Evolutionary conservation across 805 yeast species (phyloP), one percentile per base, ranked within the genome.

Genomic region (Saccharomycopsis sp.): DNA sequence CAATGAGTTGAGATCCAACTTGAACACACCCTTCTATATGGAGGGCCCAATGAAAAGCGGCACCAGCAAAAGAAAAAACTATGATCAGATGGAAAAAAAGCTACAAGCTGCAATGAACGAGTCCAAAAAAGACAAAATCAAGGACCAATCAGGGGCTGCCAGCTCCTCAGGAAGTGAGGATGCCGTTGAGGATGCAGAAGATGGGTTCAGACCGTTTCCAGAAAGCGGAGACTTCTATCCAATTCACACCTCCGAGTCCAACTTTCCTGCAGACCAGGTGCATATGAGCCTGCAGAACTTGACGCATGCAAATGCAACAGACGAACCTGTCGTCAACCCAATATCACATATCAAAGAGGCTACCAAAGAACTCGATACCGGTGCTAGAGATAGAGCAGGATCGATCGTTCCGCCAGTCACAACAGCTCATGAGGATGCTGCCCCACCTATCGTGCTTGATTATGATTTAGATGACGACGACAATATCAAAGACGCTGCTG

Each of bases 101-200:
- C 24, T 50, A 42, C 20, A 15, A 12, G 23, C 57, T 29, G 42
- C 55, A 8, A 41, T 17, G 20, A n/a, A n/a, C 23, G 19, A 17
- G 24, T 19, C 57, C 38, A 34, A 22, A 23, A 22, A 7, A n/a
- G 17, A n/a, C 14, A 38, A 20, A 15, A 20, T 3, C 17, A 42
- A 20, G 14, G 14, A 23, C 29, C 25, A 3, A 17, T 34, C 52
- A 2, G 17, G 23, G 22, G 25, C 29, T 14, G 51, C 19, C 5
- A 38, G 20, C 23, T 17, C 42, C 17, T 47, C 57, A 1, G 50
- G 54, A 29, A 52, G 55, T 22, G 57, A 61, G 51, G 65, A 62
- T 9, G 56, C 64, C 20, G 57, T 59, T 47, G 61, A 62, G n/a
- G 62, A 61, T 34, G 60, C 57, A 9, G 62, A 59, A 20, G 19